Base-by-base conservation (phyloP, 257 asterid genomes). In the Catharanthus roseus region DNA sequence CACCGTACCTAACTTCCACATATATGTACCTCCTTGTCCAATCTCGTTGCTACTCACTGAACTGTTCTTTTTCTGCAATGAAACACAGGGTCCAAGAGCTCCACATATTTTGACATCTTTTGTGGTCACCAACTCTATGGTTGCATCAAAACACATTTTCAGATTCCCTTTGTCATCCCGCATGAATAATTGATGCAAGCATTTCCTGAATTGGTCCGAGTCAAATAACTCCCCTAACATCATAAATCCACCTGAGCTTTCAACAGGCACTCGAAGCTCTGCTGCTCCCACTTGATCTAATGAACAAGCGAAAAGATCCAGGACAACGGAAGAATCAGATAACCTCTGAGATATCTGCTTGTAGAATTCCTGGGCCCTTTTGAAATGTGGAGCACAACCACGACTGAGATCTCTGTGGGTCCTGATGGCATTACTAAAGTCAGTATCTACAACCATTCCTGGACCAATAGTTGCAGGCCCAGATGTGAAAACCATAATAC, bases 211-310 rank as follows among this genome's bases (percentile, higher is more conserved):
- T 68, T 89, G 96, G 50, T 91, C 87, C 1, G 96, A 91, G 51
- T 86, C 96, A 42, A 89, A 93, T 4, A 97, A 86, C 79, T 93
- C 99, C 57, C 86, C 88, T 68, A 91, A 71, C 83, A 91, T 89
- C 93, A 93, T 86, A 81, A 89, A 84, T 24, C 99, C 99, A 10
- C 95, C 93, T 12, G 99, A 89, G 45, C 69, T 79, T 79, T 89
- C 96, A 69, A 93, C 91, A 5, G 93, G 85, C 44, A 57, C 57
- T 83, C 83, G 87, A 64, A 93, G 75, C 77, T 93, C 99, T 10
- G 95, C 96, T 63, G 96, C 97, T 74, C 99, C 99, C 50, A 93
- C 90, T 85, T 93, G 99, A 77, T 93, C 99, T 78, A 93, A 81
- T 60, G 99, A 88, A 80, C 99, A 93, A 69, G 96, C 99, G 74